These are phyloP conservation scores for Kwoniella sp. DNA, from an alignment of 768 basidiomycete genomes.

Conservation along the genomic window DNA sequence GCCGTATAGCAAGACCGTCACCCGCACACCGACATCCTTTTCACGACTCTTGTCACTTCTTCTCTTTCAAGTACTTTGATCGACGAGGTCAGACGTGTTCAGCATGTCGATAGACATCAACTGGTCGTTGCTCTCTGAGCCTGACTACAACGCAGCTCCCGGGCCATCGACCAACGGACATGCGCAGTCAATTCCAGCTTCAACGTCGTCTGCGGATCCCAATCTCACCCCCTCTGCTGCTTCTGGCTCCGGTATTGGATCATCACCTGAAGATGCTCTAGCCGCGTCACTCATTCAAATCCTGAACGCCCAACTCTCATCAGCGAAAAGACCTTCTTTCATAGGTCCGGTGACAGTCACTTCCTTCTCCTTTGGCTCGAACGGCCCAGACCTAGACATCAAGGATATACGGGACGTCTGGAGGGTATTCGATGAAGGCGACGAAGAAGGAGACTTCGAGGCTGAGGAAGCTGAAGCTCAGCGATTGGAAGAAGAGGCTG, in stretches of 20 bases:
- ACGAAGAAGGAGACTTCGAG: conserved; percentile 63
- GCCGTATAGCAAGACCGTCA: neutral
- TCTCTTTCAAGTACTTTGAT: too few relatives aligned
- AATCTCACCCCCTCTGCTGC: neutral
- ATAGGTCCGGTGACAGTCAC: conserved; percentile 88
- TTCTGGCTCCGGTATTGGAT: neutral
- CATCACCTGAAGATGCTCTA: conserved; percentile 19
- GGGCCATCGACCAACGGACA: neutral
- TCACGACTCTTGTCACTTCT: too few relatives aligned
- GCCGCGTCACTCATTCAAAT: conserved; percentile 65
- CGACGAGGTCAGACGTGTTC: neutral
- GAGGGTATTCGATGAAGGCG: conserved; percentile 82
- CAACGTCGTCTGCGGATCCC: neutral
- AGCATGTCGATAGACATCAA: conserved; percentile 92
- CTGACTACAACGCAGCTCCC: neutral
- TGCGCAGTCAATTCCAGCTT: neutral
- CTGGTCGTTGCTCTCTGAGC: conserved; percentile 66
- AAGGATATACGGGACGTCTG: conserved; percentile 92
- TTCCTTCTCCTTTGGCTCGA: conserved; percentile 82
- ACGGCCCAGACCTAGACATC: conserved; percentile 80
- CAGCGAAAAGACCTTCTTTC: conserved; percentile 79
- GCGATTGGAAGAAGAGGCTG: conserved; percentile 55
- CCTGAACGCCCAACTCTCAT: conserved; percentile 76
- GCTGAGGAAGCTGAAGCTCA: conserved; percentile 50
- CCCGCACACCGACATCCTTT: too few relatives aligned